Percentiles rank a stretch among this genome's conserved stretches.
These are phyloP conservation scores for Dryas integrifolia DNA, from an alignment of 331 rosid species.

Conservation along the genomic window DNA sequence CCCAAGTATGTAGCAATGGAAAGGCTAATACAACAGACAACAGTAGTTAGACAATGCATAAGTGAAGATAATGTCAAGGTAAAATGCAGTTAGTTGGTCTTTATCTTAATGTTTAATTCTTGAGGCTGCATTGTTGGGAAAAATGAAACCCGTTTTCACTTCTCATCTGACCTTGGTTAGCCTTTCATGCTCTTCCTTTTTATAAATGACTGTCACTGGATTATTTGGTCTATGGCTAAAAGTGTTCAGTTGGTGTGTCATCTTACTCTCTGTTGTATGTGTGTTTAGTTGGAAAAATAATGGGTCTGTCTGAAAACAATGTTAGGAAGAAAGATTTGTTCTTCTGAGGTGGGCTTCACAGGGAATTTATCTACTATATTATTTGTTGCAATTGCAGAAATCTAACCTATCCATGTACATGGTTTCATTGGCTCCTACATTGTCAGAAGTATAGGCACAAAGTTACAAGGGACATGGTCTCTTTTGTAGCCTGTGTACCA, in stretches of 20 bases:
- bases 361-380: not conserved
- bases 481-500: not conserved
- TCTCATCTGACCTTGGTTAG: not conserved
- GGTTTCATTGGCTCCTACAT: not conserved
- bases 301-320: not conserved
- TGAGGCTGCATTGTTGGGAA: not conserved
- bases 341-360: not conserved
- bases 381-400: not conserved
- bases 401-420: not conserved
- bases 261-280: not conserved
- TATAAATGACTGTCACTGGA: not conserved
- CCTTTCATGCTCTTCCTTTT: not conserved
- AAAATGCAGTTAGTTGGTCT: conserved; percentile 17
- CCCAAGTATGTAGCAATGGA: conserved; percentile 89
- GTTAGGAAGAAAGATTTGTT: not conserved
- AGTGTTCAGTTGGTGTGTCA: not conserved
- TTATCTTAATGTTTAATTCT: not conserved
- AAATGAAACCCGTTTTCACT: not conserved
- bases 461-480: not conserved
- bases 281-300: not conserved
- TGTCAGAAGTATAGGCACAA: not conserved
- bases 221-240: not conserved
- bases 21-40: conserved; percentile 82
- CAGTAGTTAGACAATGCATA: conserved; percentile 74
- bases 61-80: conserved; percentile 75